Evolutionary conservation across 352 stramenopile genomes (phyloP).

Genomic region (Achlya hypogyna): DNA sequence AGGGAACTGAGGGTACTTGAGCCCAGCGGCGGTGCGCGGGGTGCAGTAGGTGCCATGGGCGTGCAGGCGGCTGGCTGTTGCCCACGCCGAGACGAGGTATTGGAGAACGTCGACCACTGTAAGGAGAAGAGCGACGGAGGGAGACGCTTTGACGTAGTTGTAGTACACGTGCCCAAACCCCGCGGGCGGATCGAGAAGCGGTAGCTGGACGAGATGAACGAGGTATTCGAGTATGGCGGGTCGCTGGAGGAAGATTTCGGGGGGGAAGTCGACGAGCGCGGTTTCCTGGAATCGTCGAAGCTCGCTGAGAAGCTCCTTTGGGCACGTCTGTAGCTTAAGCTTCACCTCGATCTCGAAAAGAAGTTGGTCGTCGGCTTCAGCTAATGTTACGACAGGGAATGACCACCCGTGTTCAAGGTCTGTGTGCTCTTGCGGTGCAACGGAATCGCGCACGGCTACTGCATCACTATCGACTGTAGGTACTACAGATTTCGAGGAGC

Average conservation of each 20-base stretch:
- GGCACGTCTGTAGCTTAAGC: conserved; percentile 36
- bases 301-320: conserved; percentile 38
- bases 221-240: conserved; percentile 48
- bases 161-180: background rate
- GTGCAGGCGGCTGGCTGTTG: background rate
- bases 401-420: conserved; percentile 33
- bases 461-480: no score
- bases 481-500: no score
- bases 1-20: background rate
- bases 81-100: background rate
- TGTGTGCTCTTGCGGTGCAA: no score
- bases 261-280: conserved; percentile 55
- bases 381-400: conserved; percentile 43
- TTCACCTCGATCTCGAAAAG: conserved; percentile 79
- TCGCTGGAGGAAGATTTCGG: conserved; percentile 58
- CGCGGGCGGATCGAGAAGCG: conserved; percentile 28
- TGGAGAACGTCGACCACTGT: background rate
- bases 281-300: conserved; percentile 42
- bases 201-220: conserved; percentile 52
- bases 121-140: background rate
- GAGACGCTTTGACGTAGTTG: background rate
- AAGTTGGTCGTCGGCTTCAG: conserved; percentile 50
- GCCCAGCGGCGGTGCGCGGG: background rate
- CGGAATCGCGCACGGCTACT: no score
- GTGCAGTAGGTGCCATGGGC: background rate